These are phyloP conservation scores for Trichoderma koningii DNA, from an alignment of 2,329 filamentous ascomycete species.

Conservation along the genomic window DNA sequence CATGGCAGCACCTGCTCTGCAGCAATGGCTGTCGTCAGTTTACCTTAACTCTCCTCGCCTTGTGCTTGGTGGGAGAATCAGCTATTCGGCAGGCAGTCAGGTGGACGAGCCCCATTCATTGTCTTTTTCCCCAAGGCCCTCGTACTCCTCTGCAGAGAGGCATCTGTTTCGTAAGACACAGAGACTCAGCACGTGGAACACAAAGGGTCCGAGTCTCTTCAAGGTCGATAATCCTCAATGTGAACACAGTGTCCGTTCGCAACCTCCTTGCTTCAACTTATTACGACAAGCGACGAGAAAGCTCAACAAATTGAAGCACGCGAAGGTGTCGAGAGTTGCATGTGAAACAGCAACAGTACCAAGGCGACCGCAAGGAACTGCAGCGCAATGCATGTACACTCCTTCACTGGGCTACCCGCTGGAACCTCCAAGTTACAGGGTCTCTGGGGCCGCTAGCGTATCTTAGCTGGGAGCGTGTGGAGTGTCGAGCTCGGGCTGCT, in stretches of 20 bases:
- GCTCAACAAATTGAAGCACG: not conserved
- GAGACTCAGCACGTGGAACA: no score
- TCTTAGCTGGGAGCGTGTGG: no score
- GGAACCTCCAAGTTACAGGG: no score
- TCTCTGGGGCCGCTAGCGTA: no score
- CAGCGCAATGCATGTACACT: not conserved
- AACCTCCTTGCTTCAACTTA: no score
- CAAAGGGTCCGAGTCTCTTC: not conserved
- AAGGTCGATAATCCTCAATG: no score
- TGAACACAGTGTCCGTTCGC: no score
- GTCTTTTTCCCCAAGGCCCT: not conserved
- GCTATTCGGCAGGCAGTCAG: not conserved
- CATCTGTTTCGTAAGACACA: no score
- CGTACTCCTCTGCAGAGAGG: not conserved
- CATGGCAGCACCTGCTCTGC: constrained; percentile 17
- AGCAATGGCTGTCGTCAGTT: constrained; percentile 6
- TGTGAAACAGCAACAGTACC: not conserved
- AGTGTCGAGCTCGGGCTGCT: no score
- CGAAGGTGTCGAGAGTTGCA: not conserved
- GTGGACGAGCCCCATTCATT: constrained; percentile 7
- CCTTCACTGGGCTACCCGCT: no score
- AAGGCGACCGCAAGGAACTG: not conserved
- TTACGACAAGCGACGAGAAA: no score
- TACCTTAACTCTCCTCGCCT: not conserved
- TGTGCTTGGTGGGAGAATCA: not conserved